These are phyloP conservation scores for Nectriaceae sp. DNA, from an alignment of 2,329 filamentous ascomycete genomes.

Conservation along the genomic window DNA sequence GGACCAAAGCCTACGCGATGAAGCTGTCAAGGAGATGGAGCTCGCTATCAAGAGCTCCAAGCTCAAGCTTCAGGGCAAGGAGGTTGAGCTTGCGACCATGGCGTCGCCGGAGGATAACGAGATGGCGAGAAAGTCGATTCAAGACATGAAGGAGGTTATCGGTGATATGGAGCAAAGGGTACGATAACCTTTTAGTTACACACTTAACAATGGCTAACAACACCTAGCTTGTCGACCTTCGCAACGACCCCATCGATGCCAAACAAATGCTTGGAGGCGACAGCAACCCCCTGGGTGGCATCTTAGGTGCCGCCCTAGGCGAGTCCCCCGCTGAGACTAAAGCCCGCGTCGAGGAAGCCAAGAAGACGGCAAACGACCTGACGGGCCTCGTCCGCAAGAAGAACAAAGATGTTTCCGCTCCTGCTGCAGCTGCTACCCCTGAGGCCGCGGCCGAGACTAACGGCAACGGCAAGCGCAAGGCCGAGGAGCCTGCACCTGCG, in stretches of 20 bases:
- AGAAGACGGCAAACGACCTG: constrained; percentile 73
- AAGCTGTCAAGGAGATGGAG: constrained; percentile 72
- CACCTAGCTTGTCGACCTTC: constrained; percentile 66
- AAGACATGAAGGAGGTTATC: constrained; percentile 76
- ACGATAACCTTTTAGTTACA: constrained; percentile 30
- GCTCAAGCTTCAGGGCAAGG: constrained; percentile 69
- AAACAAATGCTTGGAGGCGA: constrained; percentile 40
- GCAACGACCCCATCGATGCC: constrained; percentile 55
- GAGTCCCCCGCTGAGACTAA: constrained; percentile 62
- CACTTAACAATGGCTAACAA: constrained; percentile 6
- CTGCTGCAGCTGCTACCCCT: constrained; percentile 19
- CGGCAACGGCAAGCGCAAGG: constrained; percentile 43
- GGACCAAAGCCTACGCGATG: constrained; percentile 69
- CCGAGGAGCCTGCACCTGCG: constrained; percentile 24
- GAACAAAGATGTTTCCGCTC: constrained; percentile 35
- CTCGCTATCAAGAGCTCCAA: constrained; percentile 73
- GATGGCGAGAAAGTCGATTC: constrained; percentile 60
- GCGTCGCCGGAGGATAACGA: constrained; percentile 69
- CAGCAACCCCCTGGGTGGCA: constrained; percentile 52
- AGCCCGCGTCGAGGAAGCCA: constrained; percentile 70
- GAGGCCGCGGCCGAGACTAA: constrained; percentile 39
- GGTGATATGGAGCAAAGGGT: constrained; percentile 77
- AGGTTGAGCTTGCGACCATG: constrained; percentile 64
- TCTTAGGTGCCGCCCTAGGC: constrained; percentile 65
- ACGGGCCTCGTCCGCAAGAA: constrained; percentile 75